Evolutionary conservation across 2,329 filamentous ascomycete species (phyloP).

Genomic region (Chaetomium olivaceum): DNA sequence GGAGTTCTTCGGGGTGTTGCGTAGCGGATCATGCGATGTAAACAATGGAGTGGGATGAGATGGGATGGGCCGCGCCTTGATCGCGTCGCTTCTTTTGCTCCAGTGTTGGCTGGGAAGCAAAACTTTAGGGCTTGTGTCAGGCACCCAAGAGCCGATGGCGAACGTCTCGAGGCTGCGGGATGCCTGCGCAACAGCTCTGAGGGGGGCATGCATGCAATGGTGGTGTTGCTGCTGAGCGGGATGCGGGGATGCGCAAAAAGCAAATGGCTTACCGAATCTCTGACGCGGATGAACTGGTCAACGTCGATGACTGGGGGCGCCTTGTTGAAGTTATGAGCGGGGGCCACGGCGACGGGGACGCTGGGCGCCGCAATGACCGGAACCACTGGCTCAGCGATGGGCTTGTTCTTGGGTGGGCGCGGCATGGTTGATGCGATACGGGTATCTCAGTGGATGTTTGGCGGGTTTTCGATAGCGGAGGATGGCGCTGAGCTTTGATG

Average conservation of each 20-base stretch:
- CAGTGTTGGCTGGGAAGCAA: background rate
- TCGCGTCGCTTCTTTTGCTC: background rate
- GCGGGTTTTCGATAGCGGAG: constrained; percentile 25
- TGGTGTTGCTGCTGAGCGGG: constrained; percentile 5
- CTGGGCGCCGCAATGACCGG: constrained; percentile 30
- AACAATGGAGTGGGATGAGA: background rate
- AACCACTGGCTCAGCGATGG: constrained; percentile 22
- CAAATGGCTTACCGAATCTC: constrained; percentile 70
- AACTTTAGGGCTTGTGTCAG: background rate
- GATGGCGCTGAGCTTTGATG: constrained; percentile 30
- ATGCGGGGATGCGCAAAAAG: constrained; percentile 12
- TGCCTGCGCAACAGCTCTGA: background rate
- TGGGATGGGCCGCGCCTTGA: background rate
- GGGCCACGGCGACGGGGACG: constrained; percentile 18
- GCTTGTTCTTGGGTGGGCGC: constrained; percentile 48
- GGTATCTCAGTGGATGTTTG: constrained; percentile 20
- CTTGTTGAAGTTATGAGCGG: constrained; percentile 21
- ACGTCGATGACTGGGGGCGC: constrained; percentile 59
- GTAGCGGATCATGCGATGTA: background rate
- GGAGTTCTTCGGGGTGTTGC: background rate
- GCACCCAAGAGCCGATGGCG: background rate
- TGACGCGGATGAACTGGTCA: constrained; percentile 76
- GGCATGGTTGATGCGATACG: constrained; percentile 41
- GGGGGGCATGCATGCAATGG: background rate
- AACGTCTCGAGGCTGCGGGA: background rate